phyloP scores from a whole-genome alignment of 2,329 filamentous ascomycete genomes.

The Cercospora nicotianae region DNA sequence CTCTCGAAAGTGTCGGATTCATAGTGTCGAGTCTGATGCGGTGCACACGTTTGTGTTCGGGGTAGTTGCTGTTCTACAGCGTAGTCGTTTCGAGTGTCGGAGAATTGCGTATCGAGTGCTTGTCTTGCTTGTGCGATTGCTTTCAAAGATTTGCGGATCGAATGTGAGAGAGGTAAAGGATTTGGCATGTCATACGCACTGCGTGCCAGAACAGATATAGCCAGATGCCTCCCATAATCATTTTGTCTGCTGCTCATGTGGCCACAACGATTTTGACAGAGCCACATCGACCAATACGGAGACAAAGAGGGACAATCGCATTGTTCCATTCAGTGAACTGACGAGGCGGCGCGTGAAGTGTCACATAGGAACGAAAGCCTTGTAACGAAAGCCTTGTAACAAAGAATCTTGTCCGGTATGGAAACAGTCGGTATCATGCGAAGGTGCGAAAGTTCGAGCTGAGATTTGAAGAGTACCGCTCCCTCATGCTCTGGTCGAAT shows the following conservation, averaged over 20 bases:
- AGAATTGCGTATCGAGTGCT: background rate
- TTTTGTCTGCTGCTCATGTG: background rate
- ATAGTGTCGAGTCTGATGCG: background rate
- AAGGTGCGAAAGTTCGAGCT: background rate
- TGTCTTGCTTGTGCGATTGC: background rate
- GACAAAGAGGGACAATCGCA: background rate
- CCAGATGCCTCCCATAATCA: background rate
- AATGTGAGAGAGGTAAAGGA: too few relatives aligned
- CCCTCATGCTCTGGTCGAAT: background rate
- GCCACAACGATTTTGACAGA: background rate
- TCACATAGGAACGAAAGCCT: background rate
- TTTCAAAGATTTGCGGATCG: background rate
- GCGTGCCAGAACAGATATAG: too few relatives aligned
- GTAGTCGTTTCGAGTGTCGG: background rate
- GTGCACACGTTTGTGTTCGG: background rate
- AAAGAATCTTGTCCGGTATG: background rate
- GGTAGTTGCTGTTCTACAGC: background rate
- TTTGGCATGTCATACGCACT: too few relatives aligned
- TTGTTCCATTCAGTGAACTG: background rate
- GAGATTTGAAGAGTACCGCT: background rate
- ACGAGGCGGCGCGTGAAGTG: background rate
- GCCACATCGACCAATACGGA: background rate
- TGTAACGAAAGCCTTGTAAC: background rate
- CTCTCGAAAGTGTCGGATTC: background rate
- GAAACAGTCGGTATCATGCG: background rate